Evolutionary conservation across 1,284 basidiomycete species (phyloP), one percentile per base, ranked within the genome.

Genomic region (Naganishia cerealis): DNA sequence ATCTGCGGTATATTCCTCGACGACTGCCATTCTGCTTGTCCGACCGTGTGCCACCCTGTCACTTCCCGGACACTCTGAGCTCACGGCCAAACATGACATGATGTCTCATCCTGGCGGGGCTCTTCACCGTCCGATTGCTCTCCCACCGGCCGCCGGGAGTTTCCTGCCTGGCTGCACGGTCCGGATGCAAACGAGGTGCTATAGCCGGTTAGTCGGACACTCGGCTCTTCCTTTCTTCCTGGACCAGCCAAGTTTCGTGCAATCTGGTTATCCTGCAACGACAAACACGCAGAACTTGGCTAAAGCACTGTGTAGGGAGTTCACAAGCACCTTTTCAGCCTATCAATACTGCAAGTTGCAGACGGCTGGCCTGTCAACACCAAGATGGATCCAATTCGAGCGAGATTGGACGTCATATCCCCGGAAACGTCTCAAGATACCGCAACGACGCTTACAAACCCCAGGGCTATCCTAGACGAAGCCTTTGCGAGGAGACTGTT

Each of bases 1-100:
- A 24, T 63, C 61, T 26, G 50, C 38, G 12, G 54, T 52, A 24
- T 63, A 63, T 16, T 63, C 61, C 50, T 63, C 61, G 8, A 63
- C 61, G 16, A 63, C 39, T 21, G 61, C 61, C 61, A 63, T 63
- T 50, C 21, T 58, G 21, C 6, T 43, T 13, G 18, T 2, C 13
- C 33, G n/a, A 33, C 29, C 5, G 29, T n/a, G 13, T 24, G 24
- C 18, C 18, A 43, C 40, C 38, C 38, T 24, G n/a, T 46, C 40
- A 24, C 12, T 15, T 38, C 54, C 9, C 33, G 3, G 54, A 39
- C 7, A 9, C 36, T 12, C 38, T 18, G 36, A n/a, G 29, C n/a
- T n/a, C 16, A 40, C 43, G 39, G 29, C 29, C 29, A 33, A 33
- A 21, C n/a, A 26, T 52, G 58, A 29, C n/a, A 39, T 24, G 36